phyloP scores from a whole-genome alignment of 1,139 yeast genomes.

The Candida neerlandica region DNA sequence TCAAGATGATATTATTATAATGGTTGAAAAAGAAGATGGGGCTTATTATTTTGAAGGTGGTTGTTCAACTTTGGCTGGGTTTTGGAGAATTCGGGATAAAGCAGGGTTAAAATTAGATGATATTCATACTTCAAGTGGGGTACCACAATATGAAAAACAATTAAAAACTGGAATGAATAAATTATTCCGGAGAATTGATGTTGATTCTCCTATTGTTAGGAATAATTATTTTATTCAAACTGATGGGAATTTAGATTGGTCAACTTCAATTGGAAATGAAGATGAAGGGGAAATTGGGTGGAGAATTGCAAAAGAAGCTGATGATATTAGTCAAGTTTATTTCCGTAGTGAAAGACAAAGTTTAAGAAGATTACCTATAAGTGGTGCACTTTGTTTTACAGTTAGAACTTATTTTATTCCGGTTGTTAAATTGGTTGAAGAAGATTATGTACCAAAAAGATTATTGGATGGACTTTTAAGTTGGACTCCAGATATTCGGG shows the following conservation, averaged over 20 bases:
- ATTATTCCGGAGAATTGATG: constrained; percentile 56
- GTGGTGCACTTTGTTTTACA: constrained; percentile 63
- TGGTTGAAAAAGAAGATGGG: constrained; percentile 58
- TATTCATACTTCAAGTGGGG: constrained; percentile 67
- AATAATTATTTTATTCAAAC: constrained; percentile 70
- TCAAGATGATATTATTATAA: constrained; percentile 71
- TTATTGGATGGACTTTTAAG: constrained; percentile 57
- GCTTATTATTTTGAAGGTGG: constrained; percentile 60
- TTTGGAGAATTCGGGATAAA: constrained; percentile 66
- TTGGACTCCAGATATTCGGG: constrained; percentile 62
- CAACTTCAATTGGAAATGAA: constrained; percentile 62
- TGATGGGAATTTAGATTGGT: constrained; percentile 66
- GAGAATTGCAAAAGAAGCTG: constrained; percentile 59
- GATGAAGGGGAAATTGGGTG: constrained; percentile 53
- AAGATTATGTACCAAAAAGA: constrained; percentile 62
- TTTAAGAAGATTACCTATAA: constrained; percentile 62
- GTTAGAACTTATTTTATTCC: constrained; percentile 66
- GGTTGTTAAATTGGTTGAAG: constrained; percentile 51
- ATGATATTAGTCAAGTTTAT: constrained; percentile 45
- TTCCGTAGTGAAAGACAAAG: constrained; percentile 73
- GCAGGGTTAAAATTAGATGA: constrained; percentile 51
- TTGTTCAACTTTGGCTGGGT: constrained; percentile 62
- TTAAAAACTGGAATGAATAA: constrained; percentile 66
- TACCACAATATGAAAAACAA: constrained; percentile 61
- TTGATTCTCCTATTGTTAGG: constrained; percentile 61